phyloP scores from a whole-genome alignment of 139 green algal species.

The Chlamydomonas urium region DNA sequence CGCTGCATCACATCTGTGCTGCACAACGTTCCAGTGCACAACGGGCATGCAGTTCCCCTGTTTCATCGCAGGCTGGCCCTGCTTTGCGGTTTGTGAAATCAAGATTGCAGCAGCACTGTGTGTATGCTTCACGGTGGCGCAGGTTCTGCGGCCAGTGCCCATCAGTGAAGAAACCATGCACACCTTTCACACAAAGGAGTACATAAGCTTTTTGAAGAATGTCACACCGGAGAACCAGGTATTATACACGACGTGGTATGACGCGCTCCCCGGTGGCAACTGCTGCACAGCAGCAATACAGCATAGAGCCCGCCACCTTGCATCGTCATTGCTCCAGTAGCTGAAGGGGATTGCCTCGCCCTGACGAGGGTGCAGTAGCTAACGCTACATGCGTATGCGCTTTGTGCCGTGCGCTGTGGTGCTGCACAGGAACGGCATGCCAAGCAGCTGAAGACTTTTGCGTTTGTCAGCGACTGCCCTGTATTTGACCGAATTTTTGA shows the following conservation, averaged over 20 bases:
- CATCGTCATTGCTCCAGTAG: constrained; percentile 3
- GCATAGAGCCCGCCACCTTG: too few relatives aligned
- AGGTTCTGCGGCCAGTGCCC: constrained; percentile 57
- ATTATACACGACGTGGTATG: too few relatives aligned
- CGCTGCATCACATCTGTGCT: constrained; percentile 1
- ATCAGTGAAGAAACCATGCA: constrained; percentile 61
- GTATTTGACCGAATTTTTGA: constrained; percentile 90
- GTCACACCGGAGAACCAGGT: constrained; percentile 71
- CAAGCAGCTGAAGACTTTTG: constrained; percentile 46
- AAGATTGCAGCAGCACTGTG: too few relatives aligned
- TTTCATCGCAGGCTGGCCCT: too few relatives aligned
- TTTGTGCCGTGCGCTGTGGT: neutral
- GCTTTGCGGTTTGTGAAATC: too few relatives aligned
- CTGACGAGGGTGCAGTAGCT: neutral
- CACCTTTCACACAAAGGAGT: constrained; percentile 85
- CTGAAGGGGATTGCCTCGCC: neutral
- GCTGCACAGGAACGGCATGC: constrained; percentile 32
- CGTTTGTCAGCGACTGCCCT: constrained; percentile 85
- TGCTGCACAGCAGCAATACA: too few relatives aligned
- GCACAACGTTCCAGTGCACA: too few relatives aligned
- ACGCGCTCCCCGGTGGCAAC: too few relatives aligned
- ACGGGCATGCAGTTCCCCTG: too few relatives aligned
- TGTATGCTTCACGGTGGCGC: constrained; percentile 2
- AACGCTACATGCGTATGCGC: too few relatives aligned
- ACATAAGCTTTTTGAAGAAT: constrained; percentile 83